Percentiles rank a stretch among this genome's conserved stretches.
These are phyloP conservation scores for Udeniomyces megalosporus DNA, from an alignment of 768 basidiomycete species.

Conservation along the genomic window DNA sequence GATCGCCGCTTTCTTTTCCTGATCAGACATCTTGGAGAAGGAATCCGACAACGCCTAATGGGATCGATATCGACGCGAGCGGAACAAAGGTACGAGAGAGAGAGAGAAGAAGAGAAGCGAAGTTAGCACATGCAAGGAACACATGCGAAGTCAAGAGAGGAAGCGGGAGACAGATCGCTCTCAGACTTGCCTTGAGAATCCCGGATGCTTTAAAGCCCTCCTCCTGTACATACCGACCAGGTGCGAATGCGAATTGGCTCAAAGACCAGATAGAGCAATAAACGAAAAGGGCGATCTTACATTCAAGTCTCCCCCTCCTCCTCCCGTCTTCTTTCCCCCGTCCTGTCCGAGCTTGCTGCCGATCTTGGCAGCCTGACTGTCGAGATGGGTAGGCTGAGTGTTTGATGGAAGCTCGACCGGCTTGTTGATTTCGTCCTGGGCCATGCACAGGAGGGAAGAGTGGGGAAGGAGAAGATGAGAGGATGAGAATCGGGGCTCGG, in stretches of 20 bases:
- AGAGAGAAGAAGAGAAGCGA: neutral
- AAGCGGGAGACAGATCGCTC: too few species aligned
- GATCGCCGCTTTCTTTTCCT: slow-evolving; percentile 12
- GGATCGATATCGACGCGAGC: neutral
- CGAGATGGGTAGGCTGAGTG: neutral
- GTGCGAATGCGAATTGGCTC: neutral
- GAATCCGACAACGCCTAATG: slow-evolving; percentile 7
- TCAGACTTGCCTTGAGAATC: slow-evolving; percentile 1
- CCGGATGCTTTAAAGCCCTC: slow-evolving; percentile 13
- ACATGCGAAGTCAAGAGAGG: too few species aligned
- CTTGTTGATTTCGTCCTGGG: neutral
- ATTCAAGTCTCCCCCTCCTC: neutral
- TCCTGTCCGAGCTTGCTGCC: neutral
- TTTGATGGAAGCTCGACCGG: neutral
- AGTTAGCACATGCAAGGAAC: neutral
- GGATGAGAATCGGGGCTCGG: neutral
- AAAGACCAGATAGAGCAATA: too few species aligned
- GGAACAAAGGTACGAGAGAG: neutral
- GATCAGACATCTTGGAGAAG: slow-evolving; percentile 8
- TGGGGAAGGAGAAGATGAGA: neutral
- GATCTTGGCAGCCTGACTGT: neutral
- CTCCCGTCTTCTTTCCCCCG: neutral
- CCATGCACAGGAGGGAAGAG: neutral
- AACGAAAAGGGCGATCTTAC: neutral
- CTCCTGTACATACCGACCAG: neutral